Evolutionary conservation across 305 asterid genomes (phyloP), one percentile per base, ranked within the genome.

Genomic region (Plantago rigida): DNA sequence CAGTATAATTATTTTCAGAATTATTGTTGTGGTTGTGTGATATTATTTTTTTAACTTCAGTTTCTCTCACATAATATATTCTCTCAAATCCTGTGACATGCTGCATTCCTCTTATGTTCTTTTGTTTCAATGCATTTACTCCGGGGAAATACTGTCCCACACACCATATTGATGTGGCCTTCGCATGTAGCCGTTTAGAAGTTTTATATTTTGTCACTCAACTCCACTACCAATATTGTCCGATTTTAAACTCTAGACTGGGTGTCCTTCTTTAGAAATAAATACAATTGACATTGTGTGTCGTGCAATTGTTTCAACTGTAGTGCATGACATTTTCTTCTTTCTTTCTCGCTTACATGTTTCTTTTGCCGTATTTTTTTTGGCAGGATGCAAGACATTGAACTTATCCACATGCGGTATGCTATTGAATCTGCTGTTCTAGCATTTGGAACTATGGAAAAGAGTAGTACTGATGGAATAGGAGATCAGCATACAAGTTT

Each of bases 391-490:
- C 94, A 92, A 82, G 99, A 92, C 83, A 73, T 87, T 59, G 99
- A 89, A 73, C 94, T 92, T 74, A 79, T 92, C 80, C 95, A 84
- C 86, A 86, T 92, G 96, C 87, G 99, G 64, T 92, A 89, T 82
- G 95, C 97, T 75, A 81, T 92, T 77, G 97, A 87, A 73, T 82
- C 90, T 77, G 85, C 96, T 71, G 78, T 92, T 77, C 81, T 86
- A 71, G 95, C 95, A 1, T 74, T 92, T 69, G 96, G 87, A 75
- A 76, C 80, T 58, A 85, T 92, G 97, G 99, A 82, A 68, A 79
- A 70, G 70, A 79, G 81, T 71, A 71, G 70, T 49, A 45, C 76
- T 72, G 86, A 79, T 74, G 87, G 85, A 73, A 70, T 69, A 47
- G 79, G 70, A 73, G 77, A 78, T 60, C 78, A 73, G 63, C 78